These are phyloP conservation scores for Prunus salicina DNA, from an alignment of 306 rosid species.

Conservation along the genomic window DNA sequence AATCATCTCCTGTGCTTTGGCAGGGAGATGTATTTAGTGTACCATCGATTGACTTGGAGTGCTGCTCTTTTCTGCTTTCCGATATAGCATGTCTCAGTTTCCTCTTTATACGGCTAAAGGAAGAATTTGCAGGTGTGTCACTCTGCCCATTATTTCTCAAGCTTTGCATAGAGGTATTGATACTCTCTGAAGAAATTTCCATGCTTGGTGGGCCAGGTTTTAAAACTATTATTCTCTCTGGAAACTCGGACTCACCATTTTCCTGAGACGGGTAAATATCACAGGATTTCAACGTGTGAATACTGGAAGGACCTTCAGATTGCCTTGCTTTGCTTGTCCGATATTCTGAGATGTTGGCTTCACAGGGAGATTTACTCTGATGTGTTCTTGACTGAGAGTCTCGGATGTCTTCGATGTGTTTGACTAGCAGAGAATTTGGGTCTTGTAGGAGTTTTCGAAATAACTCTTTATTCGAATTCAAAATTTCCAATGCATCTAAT, in stretches of 20 bases:
- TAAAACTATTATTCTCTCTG: constrained; percentile 47
- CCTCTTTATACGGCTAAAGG: constrained; percentile 47
- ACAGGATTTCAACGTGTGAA: constrained; percentile 13
- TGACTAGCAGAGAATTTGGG: constrained; percentile 63
- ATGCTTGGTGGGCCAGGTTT: constrained; percentile 34
- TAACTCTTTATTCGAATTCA: constrained; percentile 68
- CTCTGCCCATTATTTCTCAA: constrained; percentile 23
- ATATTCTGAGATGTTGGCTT: constrained; percentile 23
- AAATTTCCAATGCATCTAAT: constrained; percentile 60
- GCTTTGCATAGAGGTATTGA: constrained; percentile 25
- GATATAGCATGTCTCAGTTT: constrained; percentile 50
- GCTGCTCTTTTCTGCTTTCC: constrained; percentile 42
- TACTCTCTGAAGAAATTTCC: constrained; percentile 23
- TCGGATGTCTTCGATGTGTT: constrained; percentile 45
- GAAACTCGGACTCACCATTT: constrained; percentile 22
- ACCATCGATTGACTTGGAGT: constrained; percentile 21
- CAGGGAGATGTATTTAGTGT: constrained; percentile 18
- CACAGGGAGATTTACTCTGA: constrained; percentile 20
- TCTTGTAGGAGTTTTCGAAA: constrained; percentile 66
- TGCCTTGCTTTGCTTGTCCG: constrained; percentile 29
- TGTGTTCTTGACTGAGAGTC: constrained; percentile 42
- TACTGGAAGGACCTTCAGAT: constrained; percentile 24
- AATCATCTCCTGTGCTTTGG: constrained; percentile 30
- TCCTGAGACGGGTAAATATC: constrained; percentile 25
- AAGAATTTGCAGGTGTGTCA: constrained; percentile 29